A percentile compares a stretch with the other conserved stretches of the same genome.
phyloP scores from a whole-genome alignment of 352 stramenopile genomes.

The Stephanocyclus meneghinianus region DNA sequence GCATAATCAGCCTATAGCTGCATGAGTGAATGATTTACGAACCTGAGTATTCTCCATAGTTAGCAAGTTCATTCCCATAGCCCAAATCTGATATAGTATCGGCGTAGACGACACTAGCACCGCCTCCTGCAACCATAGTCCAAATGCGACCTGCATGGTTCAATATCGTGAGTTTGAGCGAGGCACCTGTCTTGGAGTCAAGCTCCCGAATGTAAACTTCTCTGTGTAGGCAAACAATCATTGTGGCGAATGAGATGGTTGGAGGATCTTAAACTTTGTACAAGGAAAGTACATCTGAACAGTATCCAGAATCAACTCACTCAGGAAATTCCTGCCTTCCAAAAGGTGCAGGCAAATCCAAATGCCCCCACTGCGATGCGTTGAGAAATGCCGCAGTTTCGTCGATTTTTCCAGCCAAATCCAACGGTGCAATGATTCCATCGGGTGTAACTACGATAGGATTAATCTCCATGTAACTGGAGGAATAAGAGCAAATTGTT shows the following conservation, averaged over 20 bases:
- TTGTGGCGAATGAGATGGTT: background rate
- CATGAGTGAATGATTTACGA: too few species aligned
- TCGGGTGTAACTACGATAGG: constrained; percentile 91
- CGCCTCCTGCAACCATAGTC: constrained; percentile 96
- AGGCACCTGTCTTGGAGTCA: constrained; percentile 93
- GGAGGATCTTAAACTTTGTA: background rate
- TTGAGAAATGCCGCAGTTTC: constrained; percentile 94
- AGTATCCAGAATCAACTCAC: background rate
- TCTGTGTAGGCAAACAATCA: background rate
- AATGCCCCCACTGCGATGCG: constrained; percentile 89
- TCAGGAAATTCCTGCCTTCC: constrained; percentile 93
- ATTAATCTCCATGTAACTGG: constrained; percentile 92
- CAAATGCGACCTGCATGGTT: constrained; percentile 93
- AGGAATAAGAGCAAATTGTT: background rate
- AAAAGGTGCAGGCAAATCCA: constrained; percentile 95
- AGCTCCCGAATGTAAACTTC: constrained; percentile 94
- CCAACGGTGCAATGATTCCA: constrained; percentile 89
- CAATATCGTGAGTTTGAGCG: constrained; percentile 95
- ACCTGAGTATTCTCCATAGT: constrained; percentile 95
- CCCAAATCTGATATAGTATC: constrained; percentile 96
- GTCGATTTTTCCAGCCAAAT: constrained; percentile 96
- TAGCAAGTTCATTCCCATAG: constrained; percentile 86
- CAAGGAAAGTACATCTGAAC: background rate
- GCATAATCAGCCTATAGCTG: too few species aligned
- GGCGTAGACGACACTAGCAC: constrained; percentile 94